A percentile compares a stretch with the other conserved stretches of the same genome.
Conservation (phyloP, 1,284 basidiomycete genomes). For the Kwoniella shivajii region DNA sequence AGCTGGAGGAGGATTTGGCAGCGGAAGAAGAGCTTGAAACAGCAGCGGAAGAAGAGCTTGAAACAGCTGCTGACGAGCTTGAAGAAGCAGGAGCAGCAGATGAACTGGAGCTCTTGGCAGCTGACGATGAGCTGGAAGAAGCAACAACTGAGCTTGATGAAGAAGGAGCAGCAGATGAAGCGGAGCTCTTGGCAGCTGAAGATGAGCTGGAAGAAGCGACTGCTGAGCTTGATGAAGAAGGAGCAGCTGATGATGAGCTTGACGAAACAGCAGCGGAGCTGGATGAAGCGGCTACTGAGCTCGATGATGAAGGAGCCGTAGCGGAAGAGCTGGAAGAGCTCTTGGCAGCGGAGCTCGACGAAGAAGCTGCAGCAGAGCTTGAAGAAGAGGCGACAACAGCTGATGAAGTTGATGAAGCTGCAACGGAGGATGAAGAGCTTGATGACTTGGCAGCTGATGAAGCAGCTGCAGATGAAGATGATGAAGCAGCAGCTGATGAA, state of each 20-base stretch:
- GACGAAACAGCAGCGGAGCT: constrained; percentile 1
- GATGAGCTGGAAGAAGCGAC: constrained; percentile 5
- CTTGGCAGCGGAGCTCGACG: not conserved
- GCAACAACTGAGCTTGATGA: not conserved
- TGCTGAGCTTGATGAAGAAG: constrained; percentile 4
- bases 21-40: constrained; percentile 8
- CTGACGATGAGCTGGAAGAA: constrained; percentile 7
- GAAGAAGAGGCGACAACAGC: constrained; percentile 5
- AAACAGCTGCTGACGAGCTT: constrained; percentile 4
- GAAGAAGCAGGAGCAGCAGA: not conserved
- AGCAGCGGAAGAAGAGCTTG: constrained; percentile 12
- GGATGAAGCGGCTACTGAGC: not conserved
- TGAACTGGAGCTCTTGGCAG: constrained; percentile 5
- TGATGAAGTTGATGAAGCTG: not conserved
- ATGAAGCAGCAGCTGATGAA: constrained; percentile 7
- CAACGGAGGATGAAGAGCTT: not conserved
- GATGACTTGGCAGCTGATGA: constrained; percentile 1
- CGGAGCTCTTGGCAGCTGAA: constrained; percentile 2
- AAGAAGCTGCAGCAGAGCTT: constrained; percentile 2
- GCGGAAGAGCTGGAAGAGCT: not conserved
- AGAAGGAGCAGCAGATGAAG: constrained; percentile 4
- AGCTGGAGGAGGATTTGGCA: constrained; percentile 9
- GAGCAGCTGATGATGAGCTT: not conserved
- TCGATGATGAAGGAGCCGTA: constrained; percentile 1
- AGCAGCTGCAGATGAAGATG: constrained; percentile 7